phyloP scores from a whole-genome alignment of 2,329 filamentous ascomycete genomes.

The Cercospora nicotianae region DNA sequence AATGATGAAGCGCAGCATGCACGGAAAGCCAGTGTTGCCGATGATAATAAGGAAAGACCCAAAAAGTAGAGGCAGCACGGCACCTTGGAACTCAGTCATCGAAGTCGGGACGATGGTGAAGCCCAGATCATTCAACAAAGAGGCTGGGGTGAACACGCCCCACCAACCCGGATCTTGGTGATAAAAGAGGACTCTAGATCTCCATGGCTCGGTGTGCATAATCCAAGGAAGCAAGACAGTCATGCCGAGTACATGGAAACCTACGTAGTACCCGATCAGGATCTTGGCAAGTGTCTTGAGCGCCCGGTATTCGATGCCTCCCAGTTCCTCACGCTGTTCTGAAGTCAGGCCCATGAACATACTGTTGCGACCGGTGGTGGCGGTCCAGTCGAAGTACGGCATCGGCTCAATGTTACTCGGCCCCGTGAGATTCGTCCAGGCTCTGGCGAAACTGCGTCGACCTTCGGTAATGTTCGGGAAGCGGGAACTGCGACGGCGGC shows the following conservation, averaged over 20 bases:
- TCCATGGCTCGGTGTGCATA: slow-evolving; percentile 61
- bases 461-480: slow-evolving; percentile 18
- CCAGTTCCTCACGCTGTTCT: slow-evolving; percentile 89
- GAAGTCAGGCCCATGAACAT: slow-evolving; percentile 85
- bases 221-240: slow-evolving; percentile 81
- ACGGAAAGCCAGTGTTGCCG: slow-evolving; percentile 92
- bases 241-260: slow-evolving; percentile 76
- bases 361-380: slow-evolving; percentile 90
- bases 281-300: slow-evolving; percentile 81
- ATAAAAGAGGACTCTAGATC: slow-evolving; percentile 58
- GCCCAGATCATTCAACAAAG: slow-evolving; percentile 92
- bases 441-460: slow-evolving; percentile 45
- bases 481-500: slow-evolving; percentile 11
- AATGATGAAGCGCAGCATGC: slow-evolving; percentile 90
- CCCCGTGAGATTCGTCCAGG: slow-evolving; percentile 58
- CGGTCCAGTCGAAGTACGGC: slow-evolving; percentile 92
- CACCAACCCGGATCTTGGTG: slow-evolving; percentile 78
- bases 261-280: slow-evolving; percentile 74
- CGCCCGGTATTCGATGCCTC: slow-evolving; percentile 93
- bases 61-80: slow-evolving; percentile 72
- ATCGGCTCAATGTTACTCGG: slow-evolving; percentile 59
- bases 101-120: slow-evolving; percentile 90
- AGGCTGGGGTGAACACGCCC: slow-evolving; percentile 83
- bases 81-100: slow-evolving; percentile 83
- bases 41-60: slow-evolving; percentile 87